Conservation (phyloP, 345 rosid genomes). For the Linum usitatissimum region DNA sequence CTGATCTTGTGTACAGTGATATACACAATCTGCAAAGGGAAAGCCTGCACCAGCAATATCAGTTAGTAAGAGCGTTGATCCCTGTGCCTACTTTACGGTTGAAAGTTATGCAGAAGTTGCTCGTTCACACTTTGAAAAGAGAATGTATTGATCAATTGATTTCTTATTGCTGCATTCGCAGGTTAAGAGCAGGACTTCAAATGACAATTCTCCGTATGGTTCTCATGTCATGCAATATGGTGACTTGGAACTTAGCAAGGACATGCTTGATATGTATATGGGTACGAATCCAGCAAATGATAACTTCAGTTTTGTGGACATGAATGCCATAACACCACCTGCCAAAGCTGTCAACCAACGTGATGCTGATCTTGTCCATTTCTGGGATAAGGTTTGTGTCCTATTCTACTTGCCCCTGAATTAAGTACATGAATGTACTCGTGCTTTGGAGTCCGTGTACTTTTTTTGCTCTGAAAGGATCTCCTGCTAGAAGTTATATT, state of each 20-base stretch:
- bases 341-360: conserved; percentile 81
- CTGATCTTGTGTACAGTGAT: conserved; percentile 48
- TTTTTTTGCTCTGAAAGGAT: no score
- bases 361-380: conserved; percentile 92
- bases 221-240: conserved; percentile 99
- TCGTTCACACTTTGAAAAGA: neutral
- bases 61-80: conserved; percentile 43
- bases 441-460: no score
- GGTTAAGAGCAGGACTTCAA: conserved; percentile 72
- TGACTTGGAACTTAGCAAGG: conserved; percentile 47
- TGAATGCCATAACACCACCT: conserved; percentile 48
- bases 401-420: neutral
- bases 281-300: conserved; percentile 96
- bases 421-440: no score
- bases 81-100: neutral
- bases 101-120: neutral
- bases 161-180: conserved; percentile 19
- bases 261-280: conserved; percentile 49
- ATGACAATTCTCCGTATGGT: conserved; percentile 40
- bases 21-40: conserved; percentile 72
- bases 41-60: conserved; percentile 76
- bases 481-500: no score
- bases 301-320: conserved; percentile 59
- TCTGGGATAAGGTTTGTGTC: conserved; percentile 77
- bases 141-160: neutral